Conservation (phyloP, 305 asterid species). For the Fraxinus nigra region DNA sequence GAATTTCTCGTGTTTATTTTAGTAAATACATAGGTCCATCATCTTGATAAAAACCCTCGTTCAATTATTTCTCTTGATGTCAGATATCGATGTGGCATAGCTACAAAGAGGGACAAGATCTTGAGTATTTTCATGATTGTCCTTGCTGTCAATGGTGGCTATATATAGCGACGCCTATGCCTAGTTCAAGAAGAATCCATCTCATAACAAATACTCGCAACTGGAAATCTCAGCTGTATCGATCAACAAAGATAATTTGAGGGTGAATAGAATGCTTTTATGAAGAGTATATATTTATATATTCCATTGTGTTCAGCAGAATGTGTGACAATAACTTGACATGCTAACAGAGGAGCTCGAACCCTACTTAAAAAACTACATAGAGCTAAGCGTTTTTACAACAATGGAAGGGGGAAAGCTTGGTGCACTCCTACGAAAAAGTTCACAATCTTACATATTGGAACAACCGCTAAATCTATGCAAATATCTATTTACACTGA, state of each 20-base stretch:
- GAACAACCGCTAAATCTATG: conserved; percentile 29
- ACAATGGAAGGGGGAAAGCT: conserved; percentile 26
- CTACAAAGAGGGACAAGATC: too few relatives aligned
- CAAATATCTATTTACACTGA: conserved; percentile 44
- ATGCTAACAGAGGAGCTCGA: conserved; percentile 23
- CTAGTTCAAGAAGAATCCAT: conserved; percentile 63
- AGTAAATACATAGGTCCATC: too few relatives aligned
- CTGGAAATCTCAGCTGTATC: conserved; percentile 18
- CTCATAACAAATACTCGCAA: conserved; percentile 38
- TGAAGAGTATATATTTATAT: not conserved
- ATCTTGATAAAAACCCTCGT: too few relatives aligned
- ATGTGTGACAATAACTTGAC: conserved; percentile 18
- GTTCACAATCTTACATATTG: conserved; percentile 31
- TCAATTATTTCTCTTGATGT: too few relatives aligned
- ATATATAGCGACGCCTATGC: conserved; percentile 78
- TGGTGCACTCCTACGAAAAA: conserved; percentile 27
- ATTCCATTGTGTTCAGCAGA: conserved; percentile 39
- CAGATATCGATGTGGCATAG: too few relatives aligned
- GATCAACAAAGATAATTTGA: not conserved
- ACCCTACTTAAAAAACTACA: conserved; percentile 22
- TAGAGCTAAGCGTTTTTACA: conserved; percentile 15
- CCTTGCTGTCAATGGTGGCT: too few relatives aligned
- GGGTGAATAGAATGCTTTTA: not conserved
- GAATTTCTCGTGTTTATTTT: too few relatives aligned
- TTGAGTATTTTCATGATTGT: too few relatives aligned